These are phyloP conservation scores for Annona cherimola DNA, from an alignment of 164 flowering plant species.

Conservation along the genomic window DNA sequence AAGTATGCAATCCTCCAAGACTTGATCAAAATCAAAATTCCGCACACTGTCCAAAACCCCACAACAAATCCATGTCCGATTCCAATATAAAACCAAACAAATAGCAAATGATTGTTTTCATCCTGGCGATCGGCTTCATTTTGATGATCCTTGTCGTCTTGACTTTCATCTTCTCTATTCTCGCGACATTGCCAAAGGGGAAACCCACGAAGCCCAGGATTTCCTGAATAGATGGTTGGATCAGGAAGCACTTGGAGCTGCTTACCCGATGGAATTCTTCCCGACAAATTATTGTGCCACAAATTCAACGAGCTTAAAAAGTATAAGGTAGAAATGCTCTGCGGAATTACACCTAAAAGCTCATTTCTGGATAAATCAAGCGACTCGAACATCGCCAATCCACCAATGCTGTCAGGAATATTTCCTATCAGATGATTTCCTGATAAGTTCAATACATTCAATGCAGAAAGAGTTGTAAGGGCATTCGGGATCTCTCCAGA, in stretches of 20 bases:
- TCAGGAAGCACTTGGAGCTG: slow-evolving; percentile 13
- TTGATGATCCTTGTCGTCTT: neutral
- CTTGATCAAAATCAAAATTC: slow-evolving; percentile 7
- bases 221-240: slow-evolving; percentile 11
- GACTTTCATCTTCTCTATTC: slow-evolving; percentile 3
- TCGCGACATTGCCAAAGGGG: slow-evolving; percentile 12
- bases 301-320: slow-evolving; percentile 16
- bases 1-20: slow-evolving; percentile 16
- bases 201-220: slow-evolving; percentile 12
- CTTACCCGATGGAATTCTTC: slow-evolving; percentile 16
- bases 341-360: slow-evolving; percentile 17
- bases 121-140: neutral
- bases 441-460: slow-evolving; percentile 8
- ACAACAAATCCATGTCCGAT: slow-evolving; percentile 12
- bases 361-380: slow-evolving; percentile 19
- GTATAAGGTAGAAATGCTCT: slow-evolving; percentile 5
- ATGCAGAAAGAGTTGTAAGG: slow-evolving; percentile 7
- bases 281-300: slow-evolving; percentile 18
- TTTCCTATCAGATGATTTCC: slow-evolving; percentile 2
- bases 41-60: slow-evolving; percentile 13
- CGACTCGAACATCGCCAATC: slow-evolving; percentile 8
- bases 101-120: neutral
- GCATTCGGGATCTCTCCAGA: slow-evolving; percentile 9
- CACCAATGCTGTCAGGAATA: slow-evolving; percentile 11
- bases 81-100: slow-evolving; percentile 6